phyloP scores from a whole-genome alignment of 257 asterid genomes.

The Solanum bukasovii region DNA sequence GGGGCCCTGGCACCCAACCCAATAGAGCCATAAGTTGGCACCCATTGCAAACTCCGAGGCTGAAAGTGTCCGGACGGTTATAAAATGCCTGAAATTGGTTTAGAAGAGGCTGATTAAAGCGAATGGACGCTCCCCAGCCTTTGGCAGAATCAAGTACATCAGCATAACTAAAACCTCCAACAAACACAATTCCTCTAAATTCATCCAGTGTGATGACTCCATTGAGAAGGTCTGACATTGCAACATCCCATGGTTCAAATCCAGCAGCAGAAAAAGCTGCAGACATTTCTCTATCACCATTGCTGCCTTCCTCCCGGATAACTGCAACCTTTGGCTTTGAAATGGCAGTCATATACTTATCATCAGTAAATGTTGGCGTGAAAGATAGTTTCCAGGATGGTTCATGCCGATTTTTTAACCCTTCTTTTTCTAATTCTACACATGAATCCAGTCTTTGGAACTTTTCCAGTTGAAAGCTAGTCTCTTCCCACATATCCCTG shows the following conservation, averaged over 20 bases:
- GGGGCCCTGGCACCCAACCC: slow-evolving; percentile 94
- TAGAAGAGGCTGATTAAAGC: slow-evolving; percentile 60
- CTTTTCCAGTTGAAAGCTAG: slow-evolving; percentile 78
- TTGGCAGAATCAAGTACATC: slow-evolving; percentile 94
- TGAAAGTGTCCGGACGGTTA: slow-evolving; percentile 70
- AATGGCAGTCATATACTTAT: slow-evolving; percentile 34
- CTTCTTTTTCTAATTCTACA: slow-evolving; percentile 73
- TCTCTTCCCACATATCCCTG: slow-evolving; percentile 92
- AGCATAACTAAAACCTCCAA: slow-evolving; percentile 96
- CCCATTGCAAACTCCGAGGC: slow-evolving; percentile 89
- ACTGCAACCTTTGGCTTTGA: slow-evolving; percentile 84
- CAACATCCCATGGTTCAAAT: slow-evolving; percentile 88
- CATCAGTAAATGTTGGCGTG: slow-evolving; percentile 45
- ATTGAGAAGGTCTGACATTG: slow-evolving; percentile 86
- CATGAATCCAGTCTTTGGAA: slow-evolving; percentile 71
- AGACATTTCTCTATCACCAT: slow-evolving; percentile 95
- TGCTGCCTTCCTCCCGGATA: slow-evolving; percentile 95
- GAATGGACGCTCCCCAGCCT: slow-evolving; percentile 95
- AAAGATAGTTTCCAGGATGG: slow-evolving; percentile 80
- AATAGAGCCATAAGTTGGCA: slow-evolving; percentile 97
- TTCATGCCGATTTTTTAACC: slow-evolving; percentile 50
- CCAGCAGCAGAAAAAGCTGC: slow-evolving; percentile 91
- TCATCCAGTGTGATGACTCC: slow-evolving; percentile 37
- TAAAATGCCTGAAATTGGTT: slow-evolving; percentile 75
- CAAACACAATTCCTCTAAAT: slow-evolving; percentile 73